Evolutionary conservation across 208 protist genomes (phyloP).

Genomic region (Porcisia hertigi): DNA sequence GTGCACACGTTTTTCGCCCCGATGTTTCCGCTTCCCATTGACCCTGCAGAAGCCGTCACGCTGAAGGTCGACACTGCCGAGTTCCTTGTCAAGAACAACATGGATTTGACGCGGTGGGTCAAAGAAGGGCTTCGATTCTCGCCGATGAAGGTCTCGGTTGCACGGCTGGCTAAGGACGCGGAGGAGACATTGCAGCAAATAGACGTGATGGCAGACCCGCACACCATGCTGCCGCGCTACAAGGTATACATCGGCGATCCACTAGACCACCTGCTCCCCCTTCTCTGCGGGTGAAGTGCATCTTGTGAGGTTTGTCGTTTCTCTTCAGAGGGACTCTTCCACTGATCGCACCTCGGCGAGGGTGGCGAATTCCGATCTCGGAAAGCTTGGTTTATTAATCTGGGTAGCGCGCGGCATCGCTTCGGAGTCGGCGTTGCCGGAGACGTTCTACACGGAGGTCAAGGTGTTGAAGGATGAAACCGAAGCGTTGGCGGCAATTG

Average conservation of each 20-base stretch:
- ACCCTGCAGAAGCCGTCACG: slow-evolving; percentile 21
- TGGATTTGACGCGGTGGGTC: slow-evolving; percentile 70
- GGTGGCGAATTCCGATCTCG: slow-evolving; percentile 10
- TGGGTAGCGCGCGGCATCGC: slow-evolving; percentile 16
- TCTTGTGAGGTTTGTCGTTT: slow-evolving; percentile 28
- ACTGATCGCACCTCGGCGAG: neutral
- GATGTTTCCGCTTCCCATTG: slow-evolving; percentile 42
- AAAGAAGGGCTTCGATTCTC: slow-evolving; percentile 49
- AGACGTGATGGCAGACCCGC: slow-evolving; percentile 5
- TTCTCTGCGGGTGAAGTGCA: slow-evolving; percentile 24
- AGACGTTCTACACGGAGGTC: slow-evolving; percentile 5
- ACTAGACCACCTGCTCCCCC: slow-evolving; percentile 21
- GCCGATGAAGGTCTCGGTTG: slow-evolving; percentile 28
- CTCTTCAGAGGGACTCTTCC: neutral
- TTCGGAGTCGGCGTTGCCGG: slow-evolving; percentile 13
- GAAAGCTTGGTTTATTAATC: slow-evolving; percentile 2
- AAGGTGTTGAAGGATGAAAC: slow-evolving; percentile 20
- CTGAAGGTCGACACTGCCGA: slow-evolving; percentile 50
- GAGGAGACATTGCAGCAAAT: neutral
- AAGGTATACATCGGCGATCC: slow-evolving; percentile 6
- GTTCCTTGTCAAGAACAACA: slow-evolving; percentile 65
- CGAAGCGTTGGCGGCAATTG: slow-evolving; percentile 27
- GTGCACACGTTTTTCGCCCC: slow-evolving; percentile 55
- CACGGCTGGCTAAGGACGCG: slow-evolving; percentile 12
- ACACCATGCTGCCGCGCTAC: slow-evolving; percentile 17